Percentiles rank a stretch among this genome's conserved stretches.
Evolutionary conservation across 192 early-diverging fungal species (phyloP).

Genomic region (Jimgerdemannia flammicorona): DNA sequence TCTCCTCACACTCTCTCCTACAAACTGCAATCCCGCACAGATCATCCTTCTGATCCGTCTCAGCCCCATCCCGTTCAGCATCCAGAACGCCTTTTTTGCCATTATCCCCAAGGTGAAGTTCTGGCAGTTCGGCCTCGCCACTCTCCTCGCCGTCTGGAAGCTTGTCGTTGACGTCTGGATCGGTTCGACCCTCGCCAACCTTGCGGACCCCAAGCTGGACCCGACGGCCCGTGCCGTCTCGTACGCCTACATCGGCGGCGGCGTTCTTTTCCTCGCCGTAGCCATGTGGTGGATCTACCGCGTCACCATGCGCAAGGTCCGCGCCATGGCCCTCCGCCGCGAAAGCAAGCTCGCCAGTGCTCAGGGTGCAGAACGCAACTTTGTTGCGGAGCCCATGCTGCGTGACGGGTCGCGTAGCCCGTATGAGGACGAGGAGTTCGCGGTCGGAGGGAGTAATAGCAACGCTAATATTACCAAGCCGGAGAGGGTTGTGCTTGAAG

Average conservation of each 20-base stretch:
- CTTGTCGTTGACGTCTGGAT: slow-evolving; percentile 30
- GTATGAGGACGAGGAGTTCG: neutral
- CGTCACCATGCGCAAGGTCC: slow-evolving; percentile 23
- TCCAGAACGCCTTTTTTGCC: slow-evolving; percentile 16
- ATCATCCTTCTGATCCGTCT: slow-evolving; percentile 28
- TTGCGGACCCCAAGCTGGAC: slow-evolving; percentile 22
- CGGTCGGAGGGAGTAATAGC: neutral
- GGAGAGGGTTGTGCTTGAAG: neutral
- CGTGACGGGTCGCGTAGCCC: neutral
- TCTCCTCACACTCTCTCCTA: neutral
- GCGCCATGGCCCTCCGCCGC: slow-evolving; percentile 1
- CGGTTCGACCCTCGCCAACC: slow-evolving; percentile 24
- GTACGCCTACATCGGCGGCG: slow-evolving; percentile 12
- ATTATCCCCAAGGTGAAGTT: slow-evolving; percentile 9
- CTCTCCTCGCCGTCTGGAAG: slow-evolving; percentile 14
- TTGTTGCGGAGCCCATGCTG: neutral
- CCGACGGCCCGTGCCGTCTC: slow-evolving; percentile 18
- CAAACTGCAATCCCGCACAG: neutral
- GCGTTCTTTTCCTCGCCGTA: slow-evolving; percentile 10
- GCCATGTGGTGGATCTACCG: slow-evolving; percentile 27
- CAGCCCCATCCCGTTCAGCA: slow-evolving; percentile 28
- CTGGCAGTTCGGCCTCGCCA: slow-evolving; percentile 15
- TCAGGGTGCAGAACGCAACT: neutral
- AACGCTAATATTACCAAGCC: neutral
- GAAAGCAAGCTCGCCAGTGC: neutral